A percentile compares a stretch with the other conserved stretches of the same genome.
Evolutionary conservation across 768 basidiomycete species (phyloP).

Genomic region (Mycena albidolilacea): DNA sequence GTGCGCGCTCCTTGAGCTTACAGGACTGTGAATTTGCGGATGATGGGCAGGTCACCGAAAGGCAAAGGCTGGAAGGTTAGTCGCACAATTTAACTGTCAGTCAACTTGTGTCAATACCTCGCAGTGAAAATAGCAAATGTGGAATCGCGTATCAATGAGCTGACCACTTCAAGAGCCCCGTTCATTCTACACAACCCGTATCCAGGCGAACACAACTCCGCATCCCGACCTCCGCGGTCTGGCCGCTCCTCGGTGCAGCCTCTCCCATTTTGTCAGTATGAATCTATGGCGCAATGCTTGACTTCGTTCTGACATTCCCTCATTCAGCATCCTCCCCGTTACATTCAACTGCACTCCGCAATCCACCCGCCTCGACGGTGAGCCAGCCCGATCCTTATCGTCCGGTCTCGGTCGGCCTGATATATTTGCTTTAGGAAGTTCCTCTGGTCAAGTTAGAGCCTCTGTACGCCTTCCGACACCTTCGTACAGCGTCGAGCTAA

Average conservation of each 20-base stretch:
- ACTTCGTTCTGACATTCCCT: background rate
- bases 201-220: constrained; percentile 8
- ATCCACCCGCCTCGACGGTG: constrained; percentile 11
- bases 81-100: background rate
- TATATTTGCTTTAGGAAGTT: constrained; percentile 9
- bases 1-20: constrained; percentile 34
- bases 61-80: constrained; percentile 34
- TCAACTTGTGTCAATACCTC: background rate
- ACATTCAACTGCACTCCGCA: background rate
- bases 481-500: background rate
- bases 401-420: background rate
- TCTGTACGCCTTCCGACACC: constrained; percentile 22
- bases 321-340: background rate
- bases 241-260: constrained; percentile 5
- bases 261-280: background rate
- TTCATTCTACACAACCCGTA: constrained; percentile 47
- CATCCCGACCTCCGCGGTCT: constrained; percentile 19
- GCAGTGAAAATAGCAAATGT: constrained; percentile 55
- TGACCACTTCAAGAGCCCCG: constrained; percentile 46
- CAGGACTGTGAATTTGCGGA: constrained; percentile 42
- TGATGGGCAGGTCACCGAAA: constrained; percentile 32
- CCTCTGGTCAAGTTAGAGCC: constrained; percentile 29
- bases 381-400: background rate
- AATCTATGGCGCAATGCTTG: background rate
- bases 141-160: constrained; percentile 53